A percentile compares a stretch with the other conserved stretches of the same genome.
These are phyloP conservation scores for Apostasia ramifera DNA, from an alignment of 106 monocot species.

Conservation along the genomic window DNA sequence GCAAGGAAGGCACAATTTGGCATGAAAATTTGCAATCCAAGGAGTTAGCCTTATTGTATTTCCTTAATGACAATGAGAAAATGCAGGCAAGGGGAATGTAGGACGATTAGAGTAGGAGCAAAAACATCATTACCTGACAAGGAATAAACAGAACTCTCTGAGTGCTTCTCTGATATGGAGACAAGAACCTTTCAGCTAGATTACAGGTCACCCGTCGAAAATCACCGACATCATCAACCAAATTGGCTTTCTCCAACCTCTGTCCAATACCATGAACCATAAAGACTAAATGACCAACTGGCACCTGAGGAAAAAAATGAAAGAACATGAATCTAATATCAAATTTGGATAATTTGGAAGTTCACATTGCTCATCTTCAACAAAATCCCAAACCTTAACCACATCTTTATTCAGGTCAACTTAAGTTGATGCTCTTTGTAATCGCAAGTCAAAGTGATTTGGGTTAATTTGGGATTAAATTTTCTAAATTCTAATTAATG, in stretches of 20 bases:
- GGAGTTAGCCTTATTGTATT: no score
- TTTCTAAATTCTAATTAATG: no score
- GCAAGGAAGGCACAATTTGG: no score
- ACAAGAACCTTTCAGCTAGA: slow-evolving; percentile 79
- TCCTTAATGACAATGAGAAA: not conserved
- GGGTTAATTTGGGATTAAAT: no score
- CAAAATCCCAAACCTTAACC: not conserved
- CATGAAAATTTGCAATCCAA: no score
- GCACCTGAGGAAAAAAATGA: slow-evolving; percentile 42
- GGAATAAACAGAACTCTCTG: slow-evolving; percentile 97
- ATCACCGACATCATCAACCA: slow-evolving; percentile 99
- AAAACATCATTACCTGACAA: slow-evolving; percentile 61
- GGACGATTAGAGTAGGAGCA: not conserved
- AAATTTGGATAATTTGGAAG: not conserved
- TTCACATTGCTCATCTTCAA: not conserved
- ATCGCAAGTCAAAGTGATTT: no score
- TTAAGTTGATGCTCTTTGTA: no score
- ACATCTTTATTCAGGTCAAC: not conserved
- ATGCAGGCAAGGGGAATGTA: not conserved
- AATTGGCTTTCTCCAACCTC: slow-evolving; percentile 90
- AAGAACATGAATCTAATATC: slow-evolving; percentile 1
- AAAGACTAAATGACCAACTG: slow-evolving; percentile 95
- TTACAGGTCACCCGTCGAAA: slow-evolving; percentile 76
- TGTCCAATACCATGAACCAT: slow-evolving; percentile 99
- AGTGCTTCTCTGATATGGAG: slow-evolving; percentile 74